Percentiles rank a stretch among this genome's conserved stretches.
Conservation (phyloP, 2,329 filamentous ascomycete species). For the Nannizzia gypsea region DNA sequence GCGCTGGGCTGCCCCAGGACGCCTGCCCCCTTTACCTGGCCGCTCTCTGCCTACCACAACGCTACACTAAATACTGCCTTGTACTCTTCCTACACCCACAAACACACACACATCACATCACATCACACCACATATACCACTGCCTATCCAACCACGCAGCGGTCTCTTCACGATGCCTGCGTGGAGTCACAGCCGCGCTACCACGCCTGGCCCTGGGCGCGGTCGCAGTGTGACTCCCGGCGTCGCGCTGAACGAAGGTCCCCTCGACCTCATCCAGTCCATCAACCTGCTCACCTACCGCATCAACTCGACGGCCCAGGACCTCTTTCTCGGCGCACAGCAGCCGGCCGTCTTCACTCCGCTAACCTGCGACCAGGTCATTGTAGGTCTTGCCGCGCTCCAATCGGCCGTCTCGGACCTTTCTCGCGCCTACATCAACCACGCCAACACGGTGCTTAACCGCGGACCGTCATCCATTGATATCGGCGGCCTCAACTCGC, state of each 20-base stretch:
- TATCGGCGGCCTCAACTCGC: constrained; percentile 39
- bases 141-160: no score
- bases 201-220: not conserved
- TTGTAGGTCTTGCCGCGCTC: constrained; percentile 65
- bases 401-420: constrained; percentile 68
- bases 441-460: constrained; percentile 72
- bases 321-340: not conserved
- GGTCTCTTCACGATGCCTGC: not conserved
- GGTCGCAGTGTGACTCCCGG: not conserved
- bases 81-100: not conserved
- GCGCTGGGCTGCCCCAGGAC: no score
- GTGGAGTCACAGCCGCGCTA: not conserved
- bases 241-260: not conserved
- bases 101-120: not conserved
- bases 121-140: not conserved
- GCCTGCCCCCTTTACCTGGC: not conserved
- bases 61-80: not conserved
- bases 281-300: constrained; percentile 1
- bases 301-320: constrained; percentile 1
- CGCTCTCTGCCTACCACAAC: not conserved
- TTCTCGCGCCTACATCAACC: constrained; percentile 72
- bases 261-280: not conserved
- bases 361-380: constrained; percentile 46
- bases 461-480: constrained; percentile 43
- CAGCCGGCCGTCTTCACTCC: not conserved